Evolutionary conservation across 73 alveolate species (phyloP).

Genomic region (Paramecium pentaurelia): DNA sequence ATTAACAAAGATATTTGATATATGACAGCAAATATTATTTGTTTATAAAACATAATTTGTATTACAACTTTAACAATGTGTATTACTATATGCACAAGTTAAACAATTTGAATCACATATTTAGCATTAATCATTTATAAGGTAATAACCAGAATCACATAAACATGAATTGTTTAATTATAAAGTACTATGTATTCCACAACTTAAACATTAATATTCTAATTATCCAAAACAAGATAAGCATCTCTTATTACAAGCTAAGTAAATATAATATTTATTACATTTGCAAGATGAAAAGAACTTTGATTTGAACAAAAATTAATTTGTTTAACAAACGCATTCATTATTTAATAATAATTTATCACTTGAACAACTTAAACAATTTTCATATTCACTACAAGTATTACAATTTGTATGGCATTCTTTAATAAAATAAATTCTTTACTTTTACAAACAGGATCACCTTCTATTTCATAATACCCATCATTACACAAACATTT

Average conservation of each 20-base stretch:
- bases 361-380: not conserved
- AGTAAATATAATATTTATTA: not conserved
- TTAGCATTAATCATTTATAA: not conserved
- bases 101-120: not conserved
- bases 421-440: not conserved
- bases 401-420: not conserved
- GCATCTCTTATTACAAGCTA: not conserved
- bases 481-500: not conserved
- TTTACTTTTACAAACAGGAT: not conserved
- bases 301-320: not conserved
- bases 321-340: not conserved
- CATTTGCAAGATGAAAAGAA: not conserved
- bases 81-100: not conserved
- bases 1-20: not conserved
- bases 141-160: not conserved
- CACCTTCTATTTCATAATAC: not conserved
- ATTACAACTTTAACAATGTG: not conserved
- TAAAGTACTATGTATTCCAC: not conserved
- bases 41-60: not conserved
- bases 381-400: not conserved
- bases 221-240: not conserved
- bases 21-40: not conserved
- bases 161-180: not conserved
- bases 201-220: not conserved
- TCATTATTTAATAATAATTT: not conserved